Evolutionary conservation across 2,329 filamentous ascomycete species (phyloP).

Genomic region (Xylaria sp.): DNA sequence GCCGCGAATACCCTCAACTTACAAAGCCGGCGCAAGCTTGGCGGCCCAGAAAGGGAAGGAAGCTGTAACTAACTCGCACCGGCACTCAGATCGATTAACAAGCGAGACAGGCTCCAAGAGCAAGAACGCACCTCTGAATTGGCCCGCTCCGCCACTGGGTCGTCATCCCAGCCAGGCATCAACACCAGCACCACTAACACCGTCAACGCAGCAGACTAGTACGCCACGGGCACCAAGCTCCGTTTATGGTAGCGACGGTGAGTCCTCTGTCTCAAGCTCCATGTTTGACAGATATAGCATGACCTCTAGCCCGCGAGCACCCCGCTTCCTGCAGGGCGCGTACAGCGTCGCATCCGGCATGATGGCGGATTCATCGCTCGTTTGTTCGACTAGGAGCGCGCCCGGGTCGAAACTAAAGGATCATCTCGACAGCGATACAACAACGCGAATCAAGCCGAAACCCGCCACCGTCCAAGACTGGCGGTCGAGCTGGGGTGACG

Average conservation of each 20-base stretch:
- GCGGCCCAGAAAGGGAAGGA: neutral
- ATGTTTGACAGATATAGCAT: neutral
- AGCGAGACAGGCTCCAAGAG: neutral
- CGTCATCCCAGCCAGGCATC: neutral
- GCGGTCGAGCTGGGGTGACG: neutral
- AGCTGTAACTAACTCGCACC: neutral
- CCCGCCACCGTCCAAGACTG: neutral
- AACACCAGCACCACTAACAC: neutral
- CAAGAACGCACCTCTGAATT: slow-evolving; percentile 5
- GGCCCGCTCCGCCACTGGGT: slow-evolving; percentile 25
- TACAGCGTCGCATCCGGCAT: neutral
- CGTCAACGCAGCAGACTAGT: neutral
- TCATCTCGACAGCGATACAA: too few relatives aligned
- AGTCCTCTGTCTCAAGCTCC: neutral
- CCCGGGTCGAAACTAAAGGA: neutral
- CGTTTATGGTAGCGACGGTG: neutral
- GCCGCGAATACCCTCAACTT: slow-evolving; percentile 30
- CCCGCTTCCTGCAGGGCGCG: neutral
- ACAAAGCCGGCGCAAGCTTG: neutral
- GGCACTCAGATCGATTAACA: neutral
- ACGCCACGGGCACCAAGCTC: neutral
- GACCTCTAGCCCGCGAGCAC: neutral
- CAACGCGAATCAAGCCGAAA: neutral
- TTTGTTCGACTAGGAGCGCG: neutral
- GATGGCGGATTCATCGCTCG: neutral